Evolutionary conservation across 805 yeast genomes (phyloP), one percentile per base, ranked within the genome.

Genomic region (Kuraishia floccosa): DNA sequence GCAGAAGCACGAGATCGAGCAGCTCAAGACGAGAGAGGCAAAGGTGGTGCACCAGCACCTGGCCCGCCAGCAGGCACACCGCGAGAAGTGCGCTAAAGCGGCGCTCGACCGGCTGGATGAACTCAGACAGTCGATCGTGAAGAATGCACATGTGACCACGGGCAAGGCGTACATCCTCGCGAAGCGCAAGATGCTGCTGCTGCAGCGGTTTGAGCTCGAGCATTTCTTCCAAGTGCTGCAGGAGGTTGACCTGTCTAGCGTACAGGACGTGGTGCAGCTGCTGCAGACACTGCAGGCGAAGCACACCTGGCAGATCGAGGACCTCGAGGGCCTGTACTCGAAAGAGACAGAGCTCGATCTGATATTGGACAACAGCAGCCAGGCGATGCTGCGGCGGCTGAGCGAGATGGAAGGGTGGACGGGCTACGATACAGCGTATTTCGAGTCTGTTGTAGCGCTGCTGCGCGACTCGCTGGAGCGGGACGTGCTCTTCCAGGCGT

Each of bases 1-100:
- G 44, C 94, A 82, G 46, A 72, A 73, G 40, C 68, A 63, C 34
- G 86, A 78, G 47, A 83, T 84, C 35, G 81, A 71, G 31, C 80
- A 74, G 37, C 59, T 85, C 31, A 58, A 82, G 39, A 48, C 49
- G 0, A 60, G 85, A 31, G 83, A 76, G 44, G 40, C 52, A 4
- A 42, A 50, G 14, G 52, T 61, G 33, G 52, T 73, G 3, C 56
- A 63, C 10, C 44, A 50, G 16, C 56, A 62, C 2, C 24, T 66
- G 4, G 44, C 49, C 3, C 56, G 54, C 27, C 59, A 49, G 24
- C 56, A 50, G 13, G 33, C 47, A 5, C 47, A 52, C 12, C 49
- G 61, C 27, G 63, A 58, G 15, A 17, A 14, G 30, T 61, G 71
- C 17, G 48, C 58, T 5, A 43, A 53, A 15, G 47, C 58, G 11